phyloP scores from a whole-genome alignment of 208 protist species.

The Polymyxa betae region DNA sequence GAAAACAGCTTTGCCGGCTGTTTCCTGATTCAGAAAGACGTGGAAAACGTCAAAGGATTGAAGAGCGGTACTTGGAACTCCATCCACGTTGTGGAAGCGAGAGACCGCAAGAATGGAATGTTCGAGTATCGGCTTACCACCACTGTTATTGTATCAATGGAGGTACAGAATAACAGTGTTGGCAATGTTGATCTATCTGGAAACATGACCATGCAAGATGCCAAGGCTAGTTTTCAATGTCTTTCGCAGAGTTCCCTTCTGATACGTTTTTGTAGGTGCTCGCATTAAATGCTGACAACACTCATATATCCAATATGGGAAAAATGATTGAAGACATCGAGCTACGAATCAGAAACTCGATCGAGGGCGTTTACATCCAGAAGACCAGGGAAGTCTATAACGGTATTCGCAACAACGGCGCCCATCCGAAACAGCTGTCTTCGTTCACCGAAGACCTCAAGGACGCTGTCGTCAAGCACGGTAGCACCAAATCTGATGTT shows the following conservation, averaged over 20 bases:
- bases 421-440: conserved; percentile 1
- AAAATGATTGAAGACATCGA: conserved; percentile 65
- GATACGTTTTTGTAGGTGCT: background rate
- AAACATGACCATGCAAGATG: conserved; percentile 60
- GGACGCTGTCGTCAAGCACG: conserved; percentile 36
- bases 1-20: conserved; percentile 76
- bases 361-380: conserved; percentile 61
- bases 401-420: conserved; percentile 57
- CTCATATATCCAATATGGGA: conserved; percentile 55
- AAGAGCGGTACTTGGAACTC: conserved; percentile 80
- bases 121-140: conserved; percentile 79
- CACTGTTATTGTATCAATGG: conserved; percentile 63
- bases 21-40: conserved; percentile 80
- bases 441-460: conserved; percentile 37
- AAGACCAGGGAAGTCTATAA: conserved; percentile 63
- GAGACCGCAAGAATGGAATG: conserved; percentile 59
- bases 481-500: background rate
- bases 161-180: conserved; percentile 27
- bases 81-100: conserved; percentile 81
- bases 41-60: conserved; percentile 73
- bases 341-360: conserved; percentile 54
- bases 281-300: conserved; percentile 47
- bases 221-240: background rate
- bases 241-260: background rate
- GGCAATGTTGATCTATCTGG: conserved; percentile 57